Conservation (phyloP, 768 basidiomycete species). For the Jaapia argillacea region DNA sequence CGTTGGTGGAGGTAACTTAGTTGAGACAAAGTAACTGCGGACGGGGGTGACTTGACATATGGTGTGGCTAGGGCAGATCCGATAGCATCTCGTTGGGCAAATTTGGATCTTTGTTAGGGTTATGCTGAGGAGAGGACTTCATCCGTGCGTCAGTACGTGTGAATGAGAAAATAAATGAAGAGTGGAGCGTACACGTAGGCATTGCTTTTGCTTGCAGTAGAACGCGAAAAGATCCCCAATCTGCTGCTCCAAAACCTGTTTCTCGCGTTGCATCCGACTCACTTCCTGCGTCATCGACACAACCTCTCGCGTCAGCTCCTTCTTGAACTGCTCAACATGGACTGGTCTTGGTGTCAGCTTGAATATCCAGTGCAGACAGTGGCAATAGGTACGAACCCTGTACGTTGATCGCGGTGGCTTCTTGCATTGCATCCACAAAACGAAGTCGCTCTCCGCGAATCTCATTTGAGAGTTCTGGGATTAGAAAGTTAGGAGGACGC, state of each 20-base stretch:
- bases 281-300: slow-evolving; percentile 67
- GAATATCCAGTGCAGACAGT: neutral
- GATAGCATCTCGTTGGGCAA: too few species aligned
- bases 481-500: neutral
- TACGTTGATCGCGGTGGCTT: slow-evolving; percentile 83
- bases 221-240: slow-evolving; percentile 68
- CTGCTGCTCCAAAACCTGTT: slow-evolving; percentile 55
- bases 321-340: slow-evolving; percentile 84
- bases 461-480: slow-evolving; percentile 68
- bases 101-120: too few species aligned
- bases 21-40: too few species aligned
- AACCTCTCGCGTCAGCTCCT: slow-evolving; percentile 68
- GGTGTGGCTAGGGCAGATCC: too few species aligned
- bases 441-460: slow-evolving; percentile 79
- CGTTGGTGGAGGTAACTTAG: too few species aligned
- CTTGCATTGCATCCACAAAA: slow-evolving; percentile 93
- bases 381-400: slow-evolving; percentile 38
- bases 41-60: too few species aligned
- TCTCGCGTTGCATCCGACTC: slow-evolving; percentile 52
- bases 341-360: slow-evolving; percentile 29
- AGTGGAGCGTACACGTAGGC: too few species aligned
- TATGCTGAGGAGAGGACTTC: too few species aligned
- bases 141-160: too few species aligned
- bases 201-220: too few species aligned
- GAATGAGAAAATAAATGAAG: too few species aligned